phyloP scores from a whole-genome alignment of 768 basidiomycete genomes.

The Tremella mesenterica region DNA sequence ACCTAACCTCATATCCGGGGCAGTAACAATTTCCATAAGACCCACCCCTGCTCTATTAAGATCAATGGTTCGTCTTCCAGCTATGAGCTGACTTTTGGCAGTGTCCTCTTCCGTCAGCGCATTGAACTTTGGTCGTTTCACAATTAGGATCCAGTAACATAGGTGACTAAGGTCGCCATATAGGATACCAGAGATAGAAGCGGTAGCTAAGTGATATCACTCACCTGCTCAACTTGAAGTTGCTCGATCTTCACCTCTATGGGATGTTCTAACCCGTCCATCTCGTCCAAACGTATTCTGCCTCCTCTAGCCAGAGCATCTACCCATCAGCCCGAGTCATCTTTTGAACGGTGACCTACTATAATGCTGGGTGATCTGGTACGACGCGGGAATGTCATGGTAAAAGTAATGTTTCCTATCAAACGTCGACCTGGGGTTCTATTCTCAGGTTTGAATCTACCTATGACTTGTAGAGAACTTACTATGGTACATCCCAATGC shows the following conservation, averaged over 20 bases:
- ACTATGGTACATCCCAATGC: slow-evolving; percentile 53
- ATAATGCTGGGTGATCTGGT: slow-evolving; percentile 96
- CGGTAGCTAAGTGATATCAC: slow-evolving; percentile 9
- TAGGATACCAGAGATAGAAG: not conserved
- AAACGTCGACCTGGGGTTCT: slow-evolving; percentile 69
- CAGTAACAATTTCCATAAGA: slow-evolving; percentile 91
- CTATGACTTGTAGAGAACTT: slow-evolving; percentile 3
- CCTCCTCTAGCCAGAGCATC: slow-evolving; percentile 73
- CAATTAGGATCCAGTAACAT: too few species aligned
- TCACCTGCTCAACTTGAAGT: slow-evolving; percentile 88
- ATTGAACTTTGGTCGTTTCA: not conserved
- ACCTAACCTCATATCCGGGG: slow-evolving; percentile 69
- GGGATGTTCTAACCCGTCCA: slow-evolving; percentile 5
- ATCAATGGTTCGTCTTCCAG: slow-evolving; percentile 54
- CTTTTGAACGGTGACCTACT: slow-evolving; percentile 48
- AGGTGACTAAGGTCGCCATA: not conserved
- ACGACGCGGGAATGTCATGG: slow-evolving; percentile 83
- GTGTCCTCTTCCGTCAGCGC: slow-evolving; percentile 15
- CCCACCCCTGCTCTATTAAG: slow-evolving; percentile 83
- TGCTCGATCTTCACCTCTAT: slow-evolving; percentile 71
- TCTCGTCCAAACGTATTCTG: slow-evolving; percentile 42
- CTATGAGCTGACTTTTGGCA: slow-evolving; percentile 29
- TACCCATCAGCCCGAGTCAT: slow-evolving; percentile 39
- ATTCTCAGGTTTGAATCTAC: not conserved
- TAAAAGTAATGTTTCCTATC: slow-evolving; percentile 99